These are phyloP conservation scores for Aureobasidium lini DNA, from an alignment of 2,329 filamentous ascomycete species.

Conservation along the genomic window DNA sequence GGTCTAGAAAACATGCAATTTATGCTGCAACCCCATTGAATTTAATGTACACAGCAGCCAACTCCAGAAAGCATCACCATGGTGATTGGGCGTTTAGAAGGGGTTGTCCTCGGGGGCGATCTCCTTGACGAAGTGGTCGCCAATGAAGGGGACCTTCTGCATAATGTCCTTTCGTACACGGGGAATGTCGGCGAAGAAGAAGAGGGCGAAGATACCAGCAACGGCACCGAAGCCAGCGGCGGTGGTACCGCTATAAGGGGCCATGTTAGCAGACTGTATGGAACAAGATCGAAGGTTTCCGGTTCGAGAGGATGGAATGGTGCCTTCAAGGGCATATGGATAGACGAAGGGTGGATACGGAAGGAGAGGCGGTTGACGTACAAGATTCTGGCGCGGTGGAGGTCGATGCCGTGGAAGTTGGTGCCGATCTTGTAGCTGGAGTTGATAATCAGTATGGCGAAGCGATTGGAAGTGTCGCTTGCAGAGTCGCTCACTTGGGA, in stretches of 20 bases:
- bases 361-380: conserved; percentile 30
- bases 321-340: neutral
- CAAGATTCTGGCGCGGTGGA: conserved; percentile 35
- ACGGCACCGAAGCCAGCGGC: conserved; percentile 50
- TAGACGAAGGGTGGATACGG: neutral
- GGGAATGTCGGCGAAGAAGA: conserved; percentile 59
- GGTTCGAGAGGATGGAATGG: neutral
- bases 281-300: neutral
- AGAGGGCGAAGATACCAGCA: conserved; percentile 52
- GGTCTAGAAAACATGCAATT: conserved; percentile 11
- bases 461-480: neutral
- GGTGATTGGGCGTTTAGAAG: conserved; percentile 31
- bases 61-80: neutral
- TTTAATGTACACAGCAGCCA: conserved; percentile 13
- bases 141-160: conserved; percentile 52
- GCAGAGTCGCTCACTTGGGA: conserved; percentile 44
- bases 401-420: conserved; percentile 44
- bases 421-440: conserved; percentile 43
- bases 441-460: conserved; percentile 8
- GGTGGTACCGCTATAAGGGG: conserved; percentile 32
- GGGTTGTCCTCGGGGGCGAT: conserved; percentile 58
- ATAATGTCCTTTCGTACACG: conserved; percentile 56
- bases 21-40: conserved; percentile 4
- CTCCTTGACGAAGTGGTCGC: conserved; percentile 49
- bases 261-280: neutral